Evolutionary conservation across 768 basidiomycete species (phyloP).

Genomic region (Psilocybe cubensis): DNA sequence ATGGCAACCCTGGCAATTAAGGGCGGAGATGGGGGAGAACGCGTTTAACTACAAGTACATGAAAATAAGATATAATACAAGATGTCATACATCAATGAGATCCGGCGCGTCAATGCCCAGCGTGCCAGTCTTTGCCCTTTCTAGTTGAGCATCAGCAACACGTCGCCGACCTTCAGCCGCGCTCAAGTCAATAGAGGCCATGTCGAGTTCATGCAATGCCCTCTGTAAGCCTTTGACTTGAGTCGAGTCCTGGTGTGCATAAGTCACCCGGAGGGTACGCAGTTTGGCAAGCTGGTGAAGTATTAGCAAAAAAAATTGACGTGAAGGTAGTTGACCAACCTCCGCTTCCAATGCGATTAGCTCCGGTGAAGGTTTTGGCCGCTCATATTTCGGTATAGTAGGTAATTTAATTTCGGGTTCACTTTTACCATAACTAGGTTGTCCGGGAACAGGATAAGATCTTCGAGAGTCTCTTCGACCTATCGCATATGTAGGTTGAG

Average conservation of each 20-base stretch:
- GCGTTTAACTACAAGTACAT: background rate
- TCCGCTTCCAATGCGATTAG: constrained; percentile 23
- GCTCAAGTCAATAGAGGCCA: constrained; percentile 60
- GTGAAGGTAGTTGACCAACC: constrained; percentile 15
- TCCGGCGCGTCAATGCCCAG: constrained; percentile 56
- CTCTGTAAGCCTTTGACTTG: constrained; percentile 45
- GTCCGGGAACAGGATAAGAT: constrained; percentile 5
- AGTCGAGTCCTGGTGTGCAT: constrained; percentile 42
- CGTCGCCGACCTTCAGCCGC: constrained; percentile 61
- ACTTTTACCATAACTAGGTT: background rate
- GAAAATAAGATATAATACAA: background rate
- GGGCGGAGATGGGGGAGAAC: too few species aligned
- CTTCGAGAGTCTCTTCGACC: constrained; percentile 23
- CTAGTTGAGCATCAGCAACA: constrained; percentile 60
- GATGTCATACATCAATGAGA: constrained; percentile 8
- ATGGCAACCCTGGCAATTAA: too few species aligned
- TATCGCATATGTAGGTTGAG: constrained; percentile 14
- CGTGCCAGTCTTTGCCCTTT: constrained; percentile 62
- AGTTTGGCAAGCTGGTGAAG: constrained; percentile 33
- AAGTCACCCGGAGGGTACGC: constrained; percentile 40
- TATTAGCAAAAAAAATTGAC: background rate
- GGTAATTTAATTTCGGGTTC: constrained; percentile 2
- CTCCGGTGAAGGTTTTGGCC: background rate
- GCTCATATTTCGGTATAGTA: constrained; percentile 12
- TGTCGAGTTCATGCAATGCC: constrained; percentile 64